Percentiles rank a stretch among this genome's conserved stretches.
These are phyloP conservation scores for Fusarium sp. DNA, from an alignment of 2,329 filamentous ascomycete species.

Conservation along the genomic window DNA sequence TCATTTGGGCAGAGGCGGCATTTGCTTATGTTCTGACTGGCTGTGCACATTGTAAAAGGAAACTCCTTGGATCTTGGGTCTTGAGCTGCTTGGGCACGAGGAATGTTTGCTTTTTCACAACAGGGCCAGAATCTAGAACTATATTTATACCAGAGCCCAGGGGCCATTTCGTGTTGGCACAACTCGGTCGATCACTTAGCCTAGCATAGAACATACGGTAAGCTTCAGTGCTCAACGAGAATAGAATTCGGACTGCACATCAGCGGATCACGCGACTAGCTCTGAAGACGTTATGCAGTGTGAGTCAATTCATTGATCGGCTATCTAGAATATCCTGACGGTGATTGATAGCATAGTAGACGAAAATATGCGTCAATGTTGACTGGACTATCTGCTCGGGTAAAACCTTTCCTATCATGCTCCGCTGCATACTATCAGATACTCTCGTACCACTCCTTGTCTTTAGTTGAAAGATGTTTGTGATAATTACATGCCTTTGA, in stretches of 20 bases:
- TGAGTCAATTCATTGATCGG: rapidly evolving
- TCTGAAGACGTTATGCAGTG: neutral
- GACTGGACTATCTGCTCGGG: neutral
- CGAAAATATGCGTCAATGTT: neutral
- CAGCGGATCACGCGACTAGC: neutral
- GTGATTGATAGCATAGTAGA: too few relatives aligned
- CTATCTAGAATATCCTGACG: too few relatives aligned
- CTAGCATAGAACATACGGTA: rapidly evolving
- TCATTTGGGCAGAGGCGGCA: neutral
- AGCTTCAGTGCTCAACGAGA: neutral
- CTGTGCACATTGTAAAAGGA: neutral
- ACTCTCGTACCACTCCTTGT: neutral
- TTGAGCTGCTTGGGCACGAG: too few relatives aligned
- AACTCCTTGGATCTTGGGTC: too few relatives aligned
- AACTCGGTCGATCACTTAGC: neutral
- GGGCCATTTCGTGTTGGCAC: rapidly evolving
- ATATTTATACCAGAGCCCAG: rapidly evolving
- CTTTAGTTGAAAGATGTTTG: neutral
- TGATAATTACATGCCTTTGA: neutral
- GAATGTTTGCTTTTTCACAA: too few relatives aligned
- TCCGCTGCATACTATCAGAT: neutral
- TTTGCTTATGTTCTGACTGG: neutral
- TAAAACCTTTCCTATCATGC: too few relatives aligned
- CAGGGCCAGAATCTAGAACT: rapidly evolving
- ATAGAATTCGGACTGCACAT: neutral